Conservation (phyloP, 2,329 filamentous ascomycete genomes). For the Cladorrhinum sp. region DNA sequence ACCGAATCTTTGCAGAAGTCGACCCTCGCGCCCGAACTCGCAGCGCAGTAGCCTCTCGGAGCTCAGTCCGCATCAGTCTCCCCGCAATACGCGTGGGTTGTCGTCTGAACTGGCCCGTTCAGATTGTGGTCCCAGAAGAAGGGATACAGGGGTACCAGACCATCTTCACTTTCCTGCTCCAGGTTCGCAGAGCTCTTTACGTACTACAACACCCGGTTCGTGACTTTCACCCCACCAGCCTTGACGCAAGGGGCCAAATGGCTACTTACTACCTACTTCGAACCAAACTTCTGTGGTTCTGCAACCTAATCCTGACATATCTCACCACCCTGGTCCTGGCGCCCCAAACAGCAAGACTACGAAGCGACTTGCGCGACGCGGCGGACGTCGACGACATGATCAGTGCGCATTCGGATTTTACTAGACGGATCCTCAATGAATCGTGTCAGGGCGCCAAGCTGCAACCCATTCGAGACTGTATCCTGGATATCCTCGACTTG, state of each 20-base stretch:
- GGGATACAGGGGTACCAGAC: conserved; percentile 66
- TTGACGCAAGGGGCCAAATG: conserved; percentile 40
- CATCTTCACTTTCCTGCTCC: conserved; percentile 72
- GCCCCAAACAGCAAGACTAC: conserved; percentile 56
- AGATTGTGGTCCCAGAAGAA: conserved; percentile 68
- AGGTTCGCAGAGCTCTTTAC: conserved; percentile 68
- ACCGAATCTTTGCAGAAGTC: conserved; percentile 60
- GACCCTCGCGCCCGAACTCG: conserved; percentile 36
- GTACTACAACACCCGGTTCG: conserved; percentile 58
- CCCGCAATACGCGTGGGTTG: conserved; percentile 65
- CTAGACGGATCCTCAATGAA: conserved; percentile 61
- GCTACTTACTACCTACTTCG: conserved; percentile 59
- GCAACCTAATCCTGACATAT: conserved; percentile 70
- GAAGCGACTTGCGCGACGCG: conserved; percentile 53
- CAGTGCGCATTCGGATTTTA: conserved; percentile 60
- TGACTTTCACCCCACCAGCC: conserved; percentile 8
- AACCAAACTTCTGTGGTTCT: conserved; percentile 73
- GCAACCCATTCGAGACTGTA: conserved; percentile 65
- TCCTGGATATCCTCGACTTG: conserved; percentile 75
- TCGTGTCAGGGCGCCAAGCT: conserved; percentile 68
- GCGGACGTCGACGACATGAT: conserved; percentile 82
- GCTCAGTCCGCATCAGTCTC: conserved; percentile 60
- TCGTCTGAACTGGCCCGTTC: conserved; percentile 62
- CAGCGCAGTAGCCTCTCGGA: conserved; percentile 45
- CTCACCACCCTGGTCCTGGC: conserved; percentile 69